Evolutionary conservation across 164 flowering plant species (phyloP).

Genomic region (Liriodendron chinense): DNA sequence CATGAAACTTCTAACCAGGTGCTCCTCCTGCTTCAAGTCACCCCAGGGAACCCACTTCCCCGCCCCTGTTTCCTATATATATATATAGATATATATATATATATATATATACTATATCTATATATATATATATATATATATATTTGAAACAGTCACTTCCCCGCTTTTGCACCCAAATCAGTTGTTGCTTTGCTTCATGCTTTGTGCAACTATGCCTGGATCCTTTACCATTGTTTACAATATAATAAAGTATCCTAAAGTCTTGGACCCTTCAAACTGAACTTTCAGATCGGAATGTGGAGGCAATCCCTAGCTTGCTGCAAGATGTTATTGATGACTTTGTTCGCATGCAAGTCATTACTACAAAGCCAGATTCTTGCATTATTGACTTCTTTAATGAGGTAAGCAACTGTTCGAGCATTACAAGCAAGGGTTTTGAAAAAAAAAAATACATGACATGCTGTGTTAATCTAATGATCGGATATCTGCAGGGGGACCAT

Average conservation of each 20-base stretch:
- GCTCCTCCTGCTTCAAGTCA: too few relatives aligned
- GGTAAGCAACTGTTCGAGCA: conserved; percentile 28
- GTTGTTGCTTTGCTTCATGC: background rate
- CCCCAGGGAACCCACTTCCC: too few relatives aligned
- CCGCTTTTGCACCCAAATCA: too few relatives aligned
- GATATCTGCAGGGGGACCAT: conserved; percentile 64
- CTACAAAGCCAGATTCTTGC: conserved; percentile 68
- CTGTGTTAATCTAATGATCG: background rate
- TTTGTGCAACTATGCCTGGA: background rate
- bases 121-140: too few relatives aligned
- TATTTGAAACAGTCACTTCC: too few relatives aligned
- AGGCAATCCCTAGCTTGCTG: conserved; percentile 61
- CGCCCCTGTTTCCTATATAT: too few relatives aligned
- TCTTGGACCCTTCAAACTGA: background rate
- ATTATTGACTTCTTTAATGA: conserved; percentile 67
- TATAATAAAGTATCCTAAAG: background rate
- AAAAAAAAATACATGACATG: too few relatives aligned
- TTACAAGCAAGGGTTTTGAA: background rate
- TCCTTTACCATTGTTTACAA: background rate
- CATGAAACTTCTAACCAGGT: too few relatives aligned
- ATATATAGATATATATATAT: too few relatives aligned
- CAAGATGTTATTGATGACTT: conserved; percentile 66
- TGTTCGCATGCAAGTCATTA: conserved; percentile 40
- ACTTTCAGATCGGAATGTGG: conserved; percentile 57
- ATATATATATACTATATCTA: too few relatives aligned